phyloP scores from a whole-genome alignment of 768 basidiomycete species.

The Boletus subparvulus region DNA sequence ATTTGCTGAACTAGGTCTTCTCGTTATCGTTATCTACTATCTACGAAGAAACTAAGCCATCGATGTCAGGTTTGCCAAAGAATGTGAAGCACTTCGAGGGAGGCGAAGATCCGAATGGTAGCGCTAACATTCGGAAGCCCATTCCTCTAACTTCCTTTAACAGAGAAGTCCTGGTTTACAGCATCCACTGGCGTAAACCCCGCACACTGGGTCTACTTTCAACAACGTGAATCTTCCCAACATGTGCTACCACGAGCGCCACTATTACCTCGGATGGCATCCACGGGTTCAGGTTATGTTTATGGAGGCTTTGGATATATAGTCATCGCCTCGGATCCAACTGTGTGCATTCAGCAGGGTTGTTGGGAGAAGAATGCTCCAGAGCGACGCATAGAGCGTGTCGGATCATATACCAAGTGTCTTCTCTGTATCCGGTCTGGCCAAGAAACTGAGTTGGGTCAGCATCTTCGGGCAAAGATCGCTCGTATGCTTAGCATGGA shows the following conservation, averaged over 20 bases:
- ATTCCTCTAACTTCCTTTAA: not conserved
- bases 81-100: constrained; percentile 43
- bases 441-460: constrained; percentile 1
- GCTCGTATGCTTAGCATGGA: not conserved
- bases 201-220: constrained; percentile 48
- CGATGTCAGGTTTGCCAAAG: constrained; percentile 26
- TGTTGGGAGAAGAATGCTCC: not conserved
- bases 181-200: constrained; percentile 49
- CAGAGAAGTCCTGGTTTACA: constrained; percentile 11
- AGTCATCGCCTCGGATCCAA: constrained; percentile 35
- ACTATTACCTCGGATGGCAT: not conserved
- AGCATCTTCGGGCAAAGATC: not conserved
- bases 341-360: constrained; percentile 27
- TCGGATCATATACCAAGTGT: not conserved
- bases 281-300: not conserved
- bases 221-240: constrained; percentile 37
- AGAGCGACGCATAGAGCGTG: not conserved
- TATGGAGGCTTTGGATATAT: not conserved
- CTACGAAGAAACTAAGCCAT: not conserved
- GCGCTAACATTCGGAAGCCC: constrained; percentile 45
- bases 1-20: constrained; percentile 40
- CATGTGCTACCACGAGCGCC: not conserved
- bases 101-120: constrained; percentile 48
- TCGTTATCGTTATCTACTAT: constrained; percentile 1
- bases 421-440: not conserved